Base-by-base conservation (phyloP, 2,329 filamentous ascomycete genomes). In the Talaromyces amestolkiae region DNA sequence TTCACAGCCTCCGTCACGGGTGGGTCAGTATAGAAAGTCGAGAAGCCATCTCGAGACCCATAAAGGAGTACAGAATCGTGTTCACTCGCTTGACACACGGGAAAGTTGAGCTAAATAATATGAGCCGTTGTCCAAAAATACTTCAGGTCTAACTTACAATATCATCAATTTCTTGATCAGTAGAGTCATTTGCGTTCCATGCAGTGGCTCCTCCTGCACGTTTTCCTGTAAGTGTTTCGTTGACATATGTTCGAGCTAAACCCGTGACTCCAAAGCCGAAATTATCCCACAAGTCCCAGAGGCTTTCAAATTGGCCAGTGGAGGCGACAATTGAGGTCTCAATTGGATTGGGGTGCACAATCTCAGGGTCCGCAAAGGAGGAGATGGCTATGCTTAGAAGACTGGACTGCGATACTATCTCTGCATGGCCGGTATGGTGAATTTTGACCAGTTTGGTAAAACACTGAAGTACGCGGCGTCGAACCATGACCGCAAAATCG, bases 261-360 rank as follows among this genome's bases (percentile, higher is more conserved):
- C 93, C 92, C 10, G 92, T 96, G 17, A 99, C 89, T 2, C 96
- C 95, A 76, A 97, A 98, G 0, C 93, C 94, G 71, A 89, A 93
- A 73, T 98, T 98, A 76, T 99, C 95, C 9, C 89, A 91, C 7
- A 97, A 87, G 68, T 98, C 94, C 95, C 95, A 99, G 45, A 99
- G 87, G 0, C 89, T 93, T 72, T 99, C 95, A 72, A 98, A 97
- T 2, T 88, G 91, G 6, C 91, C 92, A 1, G 93, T 91, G 17
- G 93, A 91, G 70, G 90, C 95, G 19, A 94, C 94, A 72, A 99
- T 97, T 0, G 93, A 92, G 15, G 92, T 91, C 72, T 94, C 96
- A 58, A 98, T 77, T 1, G 93, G 94, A 71, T 88, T 94, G 19
- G 76, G 71, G 17, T 91, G 89, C 0, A 88, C 66, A 8, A 77